A percentile compares a stretch with the other conserved stretches of the same genome.
These are phyloP conservation scores for Solanum lycopersicoides DNA, from an alignment of 257 asterid species.

Conservation along the genomic window DNA sequence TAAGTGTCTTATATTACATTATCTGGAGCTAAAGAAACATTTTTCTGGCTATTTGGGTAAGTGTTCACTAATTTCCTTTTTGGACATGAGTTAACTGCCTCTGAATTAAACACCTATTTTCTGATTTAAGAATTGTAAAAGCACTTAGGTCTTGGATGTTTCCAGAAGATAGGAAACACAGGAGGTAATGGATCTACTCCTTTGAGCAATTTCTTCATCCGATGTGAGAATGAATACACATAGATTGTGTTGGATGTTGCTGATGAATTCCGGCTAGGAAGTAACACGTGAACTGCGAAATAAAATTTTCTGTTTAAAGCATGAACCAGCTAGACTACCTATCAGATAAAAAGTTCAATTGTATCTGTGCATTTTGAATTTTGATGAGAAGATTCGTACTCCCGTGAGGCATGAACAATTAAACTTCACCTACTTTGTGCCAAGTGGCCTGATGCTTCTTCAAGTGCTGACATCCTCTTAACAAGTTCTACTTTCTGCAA, in stretches of 20 bases:
- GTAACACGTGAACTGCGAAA: background rate
- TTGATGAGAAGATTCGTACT: background rate
- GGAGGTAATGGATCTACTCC: background rate
- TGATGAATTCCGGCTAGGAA: background rate
- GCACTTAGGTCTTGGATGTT: background rate
- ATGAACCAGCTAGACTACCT: background rate
- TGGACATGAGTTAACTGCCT: background rate
- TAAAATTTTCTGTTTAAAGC: background rate
- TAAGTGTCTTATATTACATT: background rate
- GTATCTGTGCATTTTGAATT: background rate
- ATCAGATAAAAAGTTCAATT: background rate
- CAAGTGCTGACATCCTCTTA: background rate
- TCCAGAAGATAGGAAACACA: background rate
- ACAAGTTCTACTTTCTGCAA: background rate
- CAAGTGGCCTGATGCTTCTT: background rate
- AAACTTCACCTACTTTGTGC: background rate
- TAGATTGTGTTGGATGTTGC: background rate
- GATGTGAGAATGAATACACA: background rate
- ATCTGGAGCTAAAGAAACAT: background rate
- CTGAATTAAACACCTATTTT: background rate
- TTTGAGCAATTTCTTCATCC: background rate
- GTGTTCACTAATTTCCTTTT: background rate
- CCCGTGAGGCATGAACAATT: background rate
- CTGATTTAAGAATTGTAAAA: background rate
- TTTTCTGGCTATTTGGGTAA: background rate